Conservation (phyloP, 495 filamentous ascomycete species). For the Rusavskia elegans region DNA sequence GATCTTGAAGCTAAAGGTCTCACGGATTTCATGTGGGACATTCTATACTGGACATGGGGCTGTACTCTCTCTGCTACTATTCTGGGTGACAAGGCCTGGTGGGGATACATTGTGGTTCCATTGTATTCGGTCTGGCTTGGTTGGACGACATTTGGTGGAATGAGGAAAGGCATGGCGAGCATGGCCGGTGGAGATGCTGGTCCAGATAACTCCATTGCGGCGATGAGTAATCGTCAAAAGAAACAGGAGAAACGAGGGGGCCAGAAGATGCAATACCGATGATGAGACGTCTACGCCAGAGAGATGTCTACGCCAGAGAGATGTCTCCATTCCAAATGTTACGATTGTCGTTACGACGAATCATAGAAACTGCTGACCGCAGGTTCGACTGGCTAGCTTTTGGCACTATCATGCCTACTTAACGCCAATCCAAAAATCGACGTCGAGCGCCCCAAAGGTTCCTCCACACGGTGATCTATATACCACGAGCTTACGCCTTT, state of each 20-base stretch:
- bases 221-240: constrained; percentile 42
- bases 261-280: constrained; percentile 29
- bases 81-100: constrained; percentile 65
- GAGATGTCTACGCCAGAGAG: neutral
- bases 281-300: neutral
- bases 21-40: constrained; percentile 96
- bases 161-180: constrained; percentile 50
- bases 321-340: neutral
- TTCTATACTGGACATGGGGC: constrained; percentile 81
- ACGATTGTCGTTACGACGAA: no score
- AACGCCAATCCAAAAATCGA: no score
- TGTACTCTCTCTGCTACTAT: constrained; percentile 46
- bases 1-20: constrained; percentile 77
- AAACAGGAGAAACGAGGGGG: constrained; percentile 47
- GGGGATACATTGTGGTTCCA: constrained; percentile 55
- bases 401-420: no score
- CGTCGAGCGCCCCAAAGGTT: no score
- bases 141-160: constrained; percentile 45
- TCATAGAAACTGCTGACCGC: no score
- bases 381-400: no score
- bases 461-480: no score
- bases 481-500: no score
- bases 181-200: constrained; percentile 24
- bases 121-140: constrained; percentile 53
- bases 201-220: constrained; percentile 11